Evolutionary conservation across 495 filamentous ascomycete genomes (phyloP).

Genomic region (Penicillium crystallinum): DNA sequence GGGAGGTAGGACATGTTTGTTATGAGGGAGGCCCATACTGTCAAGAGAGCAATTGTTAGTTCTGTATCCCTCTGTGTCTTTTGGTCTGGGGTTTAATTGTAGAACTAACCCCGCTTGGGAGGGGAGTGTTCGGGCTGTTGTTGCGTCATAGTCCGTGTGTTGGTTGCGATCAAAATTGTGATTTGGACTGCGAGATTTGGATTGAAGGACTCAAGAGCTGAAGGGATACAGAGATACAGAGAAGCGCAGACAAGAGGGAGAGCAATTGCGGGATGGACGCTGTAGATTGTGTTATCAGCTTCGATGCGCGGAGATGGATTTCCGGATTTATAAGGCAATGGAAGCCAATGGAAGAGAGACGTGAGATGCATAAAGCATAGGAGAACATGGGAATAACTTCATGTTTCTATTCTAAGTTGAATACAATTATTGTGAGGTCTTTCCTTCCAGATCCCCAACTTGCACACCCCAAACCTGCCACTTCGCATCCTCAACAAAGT

Average conservation of each 20-base stretch:
- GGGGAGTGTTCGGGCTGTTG: slow-evolving; percentile 11
- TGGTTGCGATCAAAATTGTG: not conserved
- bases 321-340: not conserved
- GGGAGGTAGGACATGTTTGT: slow-evolving; percentile 29
- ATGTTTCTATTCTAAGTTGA: not conserved
- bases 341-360: not conserved
- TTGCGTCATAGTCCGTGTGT: slow-evolving; percentile 1
- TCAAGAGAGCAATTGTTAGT: not conserved
- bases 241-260: not conserved
- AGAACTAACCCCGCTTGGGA: slow-evolving; percentile 8
- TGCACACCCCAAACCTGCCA: slow-evolving; percentile 53
- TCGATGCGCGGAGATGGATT: not conserved
- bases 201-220: not conserved
- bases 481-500: slow-evolving; percentile 40
- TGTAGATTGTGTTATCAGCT: not conserved
- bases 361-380: too few species aligned
- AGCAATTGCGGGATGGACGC: not conserved
- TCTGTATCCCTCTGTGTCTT: not conserved
- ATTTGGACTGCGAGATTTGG: not conserved
- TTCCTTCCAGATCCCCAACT: slow-evolving; percentile 55
- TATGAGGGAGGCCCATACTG: slow-evolving; percentile 29
- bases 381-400: not conserved
- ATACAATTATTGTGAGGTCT: slow-evolving; percentile 13
- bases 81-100: not conserved
- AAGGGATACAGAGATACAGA: not conserved